phyloP scores from a whole-genome alignment of 2,329 filamentous ascomycete genomes.

The Botryotinia convoluta region DNA sequence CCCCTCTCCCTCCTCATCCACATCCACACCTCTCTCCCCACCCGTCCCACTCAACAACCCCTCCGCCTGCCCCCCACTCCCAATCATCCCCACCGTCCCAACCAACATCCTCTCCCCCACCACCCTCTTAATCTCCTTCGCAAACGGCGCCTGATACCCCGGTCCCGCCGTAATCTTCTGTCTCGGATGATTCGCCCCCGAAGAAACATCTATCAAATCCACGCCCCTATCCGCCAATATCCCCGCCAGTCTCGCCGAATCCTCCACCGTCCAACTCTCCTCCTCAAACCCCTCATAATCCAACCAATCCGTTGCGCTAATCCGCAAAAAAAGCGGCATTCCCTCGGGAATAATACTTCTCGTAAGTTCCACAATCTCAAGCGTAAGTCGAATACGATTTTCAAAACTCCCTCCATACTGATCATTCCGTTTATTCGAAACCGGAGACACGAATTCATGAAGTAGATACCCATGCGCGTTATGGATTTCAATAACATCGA shows the following conservation, averaged over 20 bases:
- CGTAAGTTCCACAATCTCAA: slow-evolving; percentile 64
- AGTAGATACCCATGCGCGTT: slow-evolving; percentile 77
- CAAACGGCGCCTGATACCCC: slow-evolving; percentile 69
- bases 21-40: slow-evolving; percentile 34
- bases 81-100: slow-evolving; percentile 51
- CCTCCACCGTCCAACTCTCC: slow-evolving; percentile 64
- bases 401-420: slow-evolving; percentile 67
- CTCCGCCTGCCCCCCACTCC: slow-evolving; percentile 46
- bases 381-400: slow-evolving; percentile 65
- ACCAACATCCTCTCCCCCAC: slow-evolving; percentile 59
- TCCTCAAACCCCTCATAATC: slow-evolving; percentile 54
- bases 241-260: slow-evolving; percentile 61
- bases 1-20: slow-evolving; percentile 31
- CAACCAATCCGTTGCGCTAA: slow-evolving; percentile 76
- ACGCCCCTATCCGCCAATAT: slow-evolving; percentile 65
- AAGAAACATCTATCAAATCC: slow-evolving; percentile 72
- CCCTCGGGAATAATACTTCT: slow-evolving; percentile 60
- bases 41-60: slow-evolving; percentile 47
- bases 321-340: slow-evolving; percentile 71
- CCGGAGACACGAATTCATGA: slow-evolving; percentile 66
- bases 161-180: slow-evolving; percentile 59
- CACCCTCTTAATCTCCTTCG: slow-evolving; percentile 67
- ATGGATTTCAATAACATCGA: slow-evolving; percentile 77
- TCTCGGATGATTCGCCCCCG: slow-evolving; percentile 60
- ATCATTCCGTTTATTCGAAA: slow-evolving; percentile 67